Conservation (phyloP, 495 filamentous ascomycete species). For the Margaritispora aquatica region DNA sequence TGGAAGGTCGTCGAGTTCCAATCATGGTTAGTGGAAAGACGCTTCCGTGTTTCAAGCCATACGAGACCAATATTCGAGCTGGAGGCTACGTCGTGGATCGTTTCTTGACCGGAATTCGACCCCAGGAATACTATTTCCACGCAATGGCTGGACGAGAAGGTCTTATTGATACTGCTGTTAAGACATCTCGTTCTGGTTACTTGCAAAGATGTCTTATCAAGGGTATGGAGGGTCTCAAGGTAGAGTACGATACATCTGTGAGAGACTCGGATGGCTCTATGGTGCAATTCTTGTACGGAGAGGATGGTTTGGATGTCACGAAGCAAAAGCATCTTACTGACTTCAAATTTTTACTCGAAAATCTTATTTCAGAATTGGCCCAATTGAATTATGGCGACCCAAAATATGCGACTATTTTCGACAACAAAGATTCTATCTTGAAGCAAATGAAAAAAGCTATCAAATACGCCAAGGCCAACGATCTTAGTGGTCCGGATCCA, state of each 20-base stretch:
- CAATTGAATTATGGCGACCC: constrained; percentile 30
- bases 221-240: constrained; percentile 92
- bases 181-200: constrained; percentile 95
- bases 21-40: constrained; percentile 98
- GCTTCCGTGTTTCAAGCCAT: constrained; percentile 88
- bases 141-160: constrained; percentile 99
- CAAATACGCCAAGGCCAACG: constrained; percentile 62
- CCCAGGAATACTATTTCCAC: constrained; percentile 99
- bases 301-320: constrained; percentile 90
- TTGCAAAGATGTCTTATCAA: constrained; percentile 97
- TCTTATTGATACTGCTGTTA: constrained; percentile 98
- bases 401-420: constrained; percentile 35
- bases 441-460: constrained; percentile 72
- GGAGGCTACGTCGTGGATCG: constrained; percentile 93
- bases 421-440: constrained; percentile 55
- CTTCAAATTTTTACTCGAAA: constrained; percentile 85
- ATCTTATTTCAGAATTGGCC: constrained; percentile 47
- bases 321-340: constrained; percentile 89
- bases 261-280: constrained; percentile 89
- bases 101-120: constrained; percentile 96
- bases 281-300: constrained; percentile 93
- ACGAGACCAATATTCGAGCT: constrained; percentile 80
- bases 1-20: constrained; percentile 92
- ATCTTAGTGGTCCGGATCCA: constrained; percentile 67
- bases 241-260: constrained; percentile 90